Evolutionary conservation across 2,329 filamentous ascomycete species (phyloP).

Genomic region (Alternaria triticina): DNA sequence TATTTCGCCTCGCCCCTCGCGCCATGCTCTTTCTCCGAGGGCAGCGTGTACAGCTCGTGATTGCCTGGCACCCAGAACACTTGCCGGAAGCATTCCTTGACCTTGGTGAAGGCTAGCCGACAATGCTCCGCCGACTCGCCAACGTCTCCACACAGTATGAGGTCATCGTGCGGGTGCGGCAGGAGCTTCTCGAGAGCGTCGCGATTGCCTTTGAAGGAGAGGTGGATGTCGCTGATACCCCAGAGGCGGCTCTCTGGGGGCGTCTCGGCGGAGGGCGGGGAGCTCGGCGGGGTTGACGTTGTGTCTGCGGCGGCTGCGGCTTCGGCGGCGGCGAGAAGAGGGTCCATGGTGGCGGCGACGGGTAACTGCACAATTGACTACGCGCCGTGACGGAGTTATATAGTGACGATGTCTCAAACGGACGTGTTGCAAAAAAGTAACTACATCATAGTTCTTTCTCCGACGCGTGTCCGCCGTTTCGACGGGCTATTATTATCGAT

Average conservation of each 20-base stretch:
- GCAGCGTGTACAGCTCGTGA: slow-evolving; percentile 64
- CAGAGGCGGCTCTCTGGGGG: slow-evolving; percentile 44
- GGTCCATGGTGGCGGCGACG: slow-evolving; percentile 24
- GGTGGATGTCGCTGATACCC: slow-evolving; percentile 56
- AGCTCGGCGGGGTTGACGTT: slow-evolving; percentile 10
- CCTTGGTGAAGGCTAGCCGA: slow-evolving; percentile 45
- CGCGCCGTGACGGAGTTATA: background rate
- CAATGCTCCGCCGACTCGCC: slow-evolving; percentile 46
- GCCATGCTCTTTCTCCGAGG: slow-evolving; percentile 44
- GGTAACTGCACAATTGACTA: background rate
- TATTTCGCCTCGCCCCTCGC: slow-evolving; percentile 62
- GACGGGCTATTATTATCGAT: background rate
- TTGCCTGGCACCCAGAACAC: slow-evolving; percentile 66
- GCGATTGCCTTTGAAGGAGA: slow-evolving; percentile 55
- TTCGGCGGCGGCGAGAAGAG: slow-evolving; percentile 28
- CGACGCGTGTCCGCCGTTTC: slow-evolving; percentile 3
- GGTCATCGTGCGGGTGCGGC: slow-evolving; percentile 50
- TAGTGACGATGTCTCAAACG: background rate
- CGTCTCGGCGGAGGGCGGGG: slow-evolving; percentile 14
- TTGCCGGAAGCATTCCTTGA: slow-evolving; percentile 51
- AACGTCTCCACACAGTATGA: slow-evolving; percentile 55
- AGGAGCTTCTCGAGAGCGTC: slow-evolving; percentile 52
- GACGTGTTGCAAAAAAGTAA: background rate
- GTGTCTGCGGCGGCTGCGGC: slow-evolving; percentile 11
- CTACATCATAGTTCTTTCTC: background rate